Conservation (phyloP, 2,329 filamentous ascomycete genomes). For the Plectosphaerella sp. region DNA sequence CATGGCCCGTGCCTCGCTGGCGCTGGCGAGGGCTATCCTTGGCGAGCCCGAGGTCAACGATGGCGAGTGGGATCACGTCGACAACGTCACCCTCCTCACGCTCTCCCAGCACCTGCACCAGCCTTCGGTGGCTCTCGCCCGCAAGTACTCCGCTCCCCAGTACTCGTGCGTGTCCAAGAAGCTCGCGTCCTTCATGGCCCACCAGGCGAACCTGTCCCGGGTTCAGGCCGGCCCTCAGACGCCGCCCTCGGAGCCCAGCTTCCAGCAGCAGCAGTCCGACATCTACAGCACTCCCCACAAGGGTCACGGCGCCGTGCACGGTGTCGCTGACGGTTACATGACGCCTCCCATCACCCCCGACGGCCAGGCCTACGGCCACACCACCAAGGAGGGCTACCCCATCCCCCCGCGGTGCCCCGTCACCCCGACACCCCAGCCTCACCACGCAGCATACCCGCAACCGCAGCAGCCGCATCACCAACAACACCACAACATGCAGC, state of each 20-base stretch:
- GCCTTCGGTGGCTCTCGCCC: slow-evolving; percentile 52
- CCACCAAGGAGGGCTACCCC: slow-evolving; percentile 42
- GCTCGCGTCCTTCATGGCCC: slow-evolving; percentile 54
- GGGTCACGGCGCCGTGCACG: slow-evolving; percentile 57
- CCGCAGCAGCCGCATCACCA: slow-evolving; percentile 17
- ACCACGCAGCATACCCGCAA: slow-evolving; percentile 29
- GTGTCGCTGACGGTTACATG: slow-evolving; percentile 69
- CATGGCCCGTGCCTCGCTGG: slow-evolving; percentile 83
- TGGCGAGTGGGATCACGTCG: slow-evolving; percentile 70
- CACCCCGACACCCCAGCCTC: slow-evolving; percentile 53
- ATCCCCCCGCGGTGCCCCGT: slow-evolving; percentile 54
- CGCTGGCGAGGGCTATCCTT: slow-evolving; percentile 81
- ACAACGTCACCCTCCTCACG: slow-evolving; percentile 60
- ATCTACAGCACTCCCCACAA: slow-evolving; percentile 79
- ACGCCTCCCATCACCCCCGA: slow-evolving; percentile 86
- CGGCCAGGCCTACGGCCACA: slow-evolving; percentile 48
- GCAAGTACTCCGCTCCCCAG: slow-evolving; percentile 54
- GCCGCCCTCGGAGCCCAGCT: slow-evolving; percentile 57
- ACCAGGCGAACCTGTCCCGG: slow-evolving; percentile 52
- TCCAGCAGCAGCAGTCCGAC: slow-evolving; percentile 48
- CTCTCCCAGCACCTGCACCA: slow-evolving; percentile 57
- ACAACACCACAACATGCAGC: slow-evolving; percentile 36
- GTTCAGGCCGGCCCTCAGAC: slow-evolving; percentile 29
- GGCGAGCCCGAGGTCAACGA: slow-evolving; percentile 72
- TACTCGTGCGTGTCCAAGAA: slow-evolving; percentile 50